Evolutionary conservation across 2,329 filamentous ascomycete species (phyloP), one percentile per base, ranked within the genome.

Genomic region (Microcyclosporella mali): DNA sequence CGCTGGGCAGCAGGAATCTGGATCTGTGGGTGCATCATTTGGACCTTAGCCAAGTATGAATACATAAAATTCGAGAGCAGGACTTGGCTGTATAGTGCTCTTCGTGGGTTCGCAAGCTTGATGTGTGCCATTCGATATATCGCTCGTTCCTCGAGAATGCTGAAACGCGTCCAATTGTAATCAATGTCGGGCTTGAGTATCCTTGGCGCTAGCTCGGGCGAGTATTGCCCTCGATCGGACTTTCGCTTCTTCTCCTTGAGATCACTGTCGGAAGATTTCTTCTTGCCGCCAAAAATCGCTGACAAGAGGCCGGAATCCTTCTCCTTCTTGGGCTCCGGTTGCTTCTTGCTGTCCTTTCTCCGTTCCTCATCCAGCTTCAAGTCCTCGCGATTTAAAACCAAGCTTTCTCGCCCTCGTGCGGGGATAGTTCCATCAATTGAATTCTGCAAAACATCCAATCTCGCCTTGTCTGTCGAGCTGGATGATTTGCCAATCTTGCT

Each of bases 21-120:
- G 68, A 95, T 86, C 60, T 94, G 87, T 33, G 92, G 92, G 65
- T 98, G 92, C 87, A 95, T 95, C 59, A 94, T 88, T 68, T 98
- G 92, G 34, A 98, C 92, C 66, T 97, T 98, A 49, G 92, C 92
- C 52, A 98, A 77, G 64, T 98, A 98, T 44, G 88, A 92, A 70
- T 98, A 98, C 92, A 98, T 98, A 67, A 98, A 98, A 65, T 98
- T 98, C 68, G 89, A 95, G 54, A 98, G 77, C 46, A 98, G 73
- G 16, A 98, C 92, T 66, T 98, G 92, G 47, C 90, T 95, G 61
- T 94, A 84, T 39, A 98, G 70, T 31, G 90, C 85, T 43, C 92
- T 83, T 33, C 90, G 82, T 29, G 92, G 92, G 61, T 98, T 97
- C n/a, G 92, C 92, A 48, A 98, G 79, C 67, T 98, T 98, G 69